Conservation (phyloP, 352 stramenopile species). For the Phytophthora cactorum region DNA sequence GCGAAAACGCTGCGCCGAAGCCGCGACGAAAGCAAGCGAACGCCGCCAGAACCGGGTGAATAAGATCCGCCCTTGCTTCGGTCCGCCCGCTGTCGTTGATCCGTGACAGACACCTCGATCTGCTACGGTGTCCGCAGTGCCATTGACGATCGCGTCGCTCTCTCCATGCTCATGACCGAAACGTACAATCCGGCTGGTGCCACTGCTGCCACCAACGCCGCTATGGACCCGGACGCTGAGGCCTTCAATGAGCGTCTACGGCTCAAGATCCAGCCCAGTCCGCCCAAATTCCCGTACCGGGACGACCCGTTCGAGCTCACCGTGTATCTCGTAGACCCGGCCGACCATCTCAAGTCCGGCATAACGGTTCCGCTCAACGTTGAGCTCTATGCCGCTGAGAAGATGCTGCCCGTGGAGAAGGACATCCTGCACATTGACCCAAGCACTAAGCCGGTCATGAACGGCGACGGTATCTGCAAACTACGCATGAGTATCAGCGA, state of each 20-base stretch:
- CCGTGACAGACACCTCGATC: slow-evolving; percentile 6
- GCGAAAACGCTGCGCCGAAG: slow-evolving; percentile 43
- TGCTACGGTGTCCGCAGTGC: slow-evolving; percentile 5
- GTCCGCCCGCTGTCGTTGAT: slow-evolving; percentile 2
- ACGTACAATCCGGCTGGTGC: slow-evolving; percentile 48
- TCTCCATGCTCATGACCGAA: slow-evolving; percentile 72
- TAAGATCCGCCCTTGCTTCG: slow-evolving; percentile 37
- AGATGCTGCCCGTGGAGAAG: slow-evolving; percentile 84
- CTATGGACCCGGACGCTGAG: slow-evolving; percentile 59
- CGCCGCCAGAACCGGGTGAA: slow-evolving; percentile 35
- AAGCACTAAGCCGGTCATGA: slow-evolving; percentile 80
- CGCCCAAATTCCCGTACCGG: slow-evolving; percentile 87
- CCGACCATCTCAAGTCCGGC: slow-evolving; percentile 82
- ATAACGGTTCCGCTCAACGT: slow-evolving; percentile 81
- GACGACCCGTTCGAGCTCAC: slow-evolving; percentile 88
- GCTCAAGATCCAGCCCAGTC: slow-evolving; percentile 86
- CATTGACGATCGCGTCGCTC: slow-evolving; percentile 13
- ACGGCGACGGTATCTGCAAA: slow-evolving; percentile 85
- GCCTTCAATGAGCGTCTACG: slow-evolving; percentile 67
- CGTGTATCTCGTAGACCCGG: slow-evolving; percentile 85
- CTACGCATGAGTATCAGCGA: slow-evolving; percentile 82
- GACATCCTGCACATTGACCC: slow-evolving; percentile 82
- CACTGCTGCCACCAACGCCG: slow-evolving; percentile 27
- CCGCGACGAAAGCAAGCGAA: slow-evolving; percentile 41
- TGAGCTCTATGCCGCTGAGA: slow-evolving; percentile 84